Evolutionary conservation across 257 asterid species (phyloP).

Genomic region (Solanum tarapatanum): DNA sequence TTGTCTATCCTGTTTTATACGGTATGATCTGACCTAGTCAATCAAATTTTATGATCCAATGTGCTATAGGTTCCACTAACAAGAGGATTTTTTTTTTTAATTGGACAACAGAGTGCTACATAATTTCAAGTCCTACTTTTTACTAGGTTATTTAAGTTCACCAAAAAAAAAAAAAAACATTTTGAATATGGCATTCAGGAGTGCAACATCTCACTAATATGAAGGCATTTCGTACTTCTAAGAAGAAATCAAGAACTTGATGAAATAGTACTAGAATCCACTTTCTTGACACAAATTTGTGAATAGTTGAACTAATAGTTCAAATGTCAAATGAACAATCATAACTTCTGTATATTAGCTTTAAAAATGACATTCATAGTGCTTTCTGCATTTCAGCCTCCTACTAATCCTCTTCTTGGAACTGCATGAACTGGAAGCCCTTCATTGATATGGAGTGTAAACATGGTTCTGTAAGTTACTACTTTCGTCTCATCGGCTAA

Average conservation of each 20-base stretch:
- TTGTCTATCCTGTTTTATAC: neutral
- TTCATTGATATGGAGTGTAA: slow-evolving; percentile 58
- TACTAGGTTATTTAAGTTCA: neutral
- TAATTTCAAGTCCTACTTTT: neutral
- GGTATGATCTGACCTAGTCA: neutral
- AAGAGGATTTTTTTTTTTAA: neutral
- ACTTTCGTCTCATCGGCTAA: slow-evolving; percentile 23
- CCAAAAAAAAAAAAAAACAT: neutral
- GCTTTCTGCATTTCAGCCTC: neutral
- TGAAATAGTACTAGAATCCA: neutral
- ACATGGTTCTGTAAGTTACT: slow-evolving; percentile 58
- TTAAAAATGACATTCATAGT: neutral
- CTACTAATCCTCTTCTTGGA: slow-evolving; percentile 17
- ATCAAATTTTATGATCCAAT: neutral
- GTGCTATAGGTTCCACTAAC: neutral
- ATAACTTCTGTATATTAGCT: neutral
- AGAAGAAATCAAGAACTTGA: neutral
- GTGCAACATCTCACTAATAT: neutral
- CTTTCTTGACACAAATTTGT: neutral
- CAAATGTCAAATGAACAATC: neutral
- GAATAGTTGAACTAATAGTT: neutral
- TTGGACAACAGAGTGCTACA: neutral
- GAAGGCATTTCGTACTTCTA: neutral
- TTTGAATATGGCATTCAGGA: neutral
- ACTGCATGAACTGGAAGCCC: slow-evolving; percentile 37